These are phyloP conservation scores for Aspergillus sp. DNA, from an alignment of 2,329 filamentous ascomycete species.

Conservation along the genomic window DNA sequence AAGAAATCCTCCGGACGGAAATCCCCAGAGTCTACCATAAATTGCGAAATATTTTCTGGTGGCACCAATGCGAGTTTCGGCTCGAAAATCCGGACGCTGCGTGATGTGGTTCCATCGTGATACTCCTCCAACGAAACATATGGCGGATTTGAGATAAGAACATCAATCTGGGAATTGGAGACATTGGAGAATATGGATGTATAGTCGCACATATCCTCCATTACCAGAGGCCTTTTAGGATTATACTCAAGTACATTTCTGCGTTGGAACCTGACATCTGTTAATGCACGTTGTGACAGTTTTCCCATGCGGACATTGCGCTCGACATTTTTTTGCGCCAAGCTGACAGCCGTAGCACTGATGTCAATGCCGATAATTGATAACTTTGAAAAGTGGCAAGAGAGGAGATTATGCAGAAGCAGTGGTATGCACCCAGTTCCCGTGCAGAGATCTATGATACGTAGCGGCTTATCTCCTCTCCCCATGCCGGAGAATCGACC, in stretches of 20 bases:
- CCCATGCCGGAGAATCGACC: constrained; percentile 9
- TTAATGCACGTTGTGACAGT: constrained; percentile 26
- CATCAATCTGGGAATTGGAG: constrained; percentile 47
- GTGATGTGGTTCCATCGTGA: constrained; percentile 57
- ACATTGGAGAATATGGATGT: background rate
- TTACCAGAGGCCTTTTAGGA: background rate
- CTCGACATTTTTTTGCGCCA: constrained; percentile 65
- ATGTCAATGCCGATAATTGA: constrained; percentile 72
- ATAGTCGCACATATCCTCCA: constrained; percentile 17
- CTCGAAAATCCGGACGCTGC: constrained; percentile 79
- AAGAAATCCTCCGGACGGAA: constrained; percentile 34
- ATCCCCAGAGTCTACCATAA: background rate
- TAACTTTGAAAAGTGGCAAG: constrained; percentile 41
- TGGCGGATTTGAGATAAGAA: constrained; percentile 86
- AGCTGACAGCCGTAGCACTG: constrained; percentile 61
- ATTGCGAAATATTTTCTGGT: constrained; percentile 28
- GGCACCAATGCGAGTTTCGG: constrained; percentile 77
- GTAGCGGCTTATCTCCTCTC: constrained; percentile 40
- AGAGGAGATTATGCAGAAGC: constrained; percentile 65
- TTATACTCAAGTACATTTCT: constrained; percentile 42
- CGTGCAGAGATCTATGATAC: constrained; percentile 81
- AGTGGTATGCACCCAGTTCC: constrained; percentile 90
- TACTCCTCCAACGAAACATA: constrained; percentile 75
- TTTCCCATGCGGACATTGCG: constrained; percentile 47
- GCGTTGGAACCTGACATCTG: constrained; percentile 47